Base-by-base conservation (phyloP, 768 basidiomycete species). In the Mycena leptocephala region DNA sequence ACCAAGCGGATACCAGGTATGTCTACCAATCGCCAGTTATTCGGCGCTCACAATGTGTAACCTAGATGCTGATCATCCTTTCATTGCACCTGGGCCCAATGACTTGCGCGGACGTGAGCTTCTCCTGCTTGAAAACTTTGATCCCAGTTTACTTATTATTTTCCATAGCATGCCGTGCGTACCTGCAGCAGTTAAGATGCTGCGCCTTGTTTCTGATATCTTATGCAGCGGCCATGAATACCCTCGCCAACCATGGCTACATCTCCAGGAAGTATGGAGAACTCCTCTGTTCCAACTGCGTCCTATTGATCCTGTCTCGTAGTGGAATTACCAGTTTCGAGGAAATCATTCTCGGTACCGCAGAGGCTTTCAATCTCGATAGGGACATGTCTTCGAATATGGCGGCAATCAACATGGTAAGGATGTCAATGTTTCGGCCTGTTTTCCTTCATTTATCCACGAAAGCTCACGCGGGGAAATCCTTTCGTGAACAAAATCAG, bases 161-260 rank as follows among this genome's bases (percentile, higher is more conserved):
- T 64, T 53, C 48, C 26, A 46, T 48, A 72, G 70, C 70, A 63
- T 72, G 70, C 62, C 70, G 70, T 70, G 30, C 59, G 70, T 70
- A 62, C 35, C 66, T 39, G 35, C 37, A 32, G 39, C 16, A 30
- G 28, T 24, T 33, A 41, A 53, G 18, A 43, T 58, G 26, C 55
- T 61, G 22, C 20, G 55, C 20, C 48, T 66, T 66, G 39, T 61
- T 28, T 70, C 22, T 48, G 28, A 59, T 53, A 56, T 41, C 43
- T 33, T 24, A 46, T 70, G n/a, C 41, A 70, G 68, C 70, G 22
- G 70, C 59, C 35, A 71, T 71, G 65, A 67, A 67, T 18, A 67
- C 65, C 9, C 65, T 67, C 24, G n/a, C n/a, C n/a, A n/a, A n/a
- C n/a, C n/a, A n/a, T n/a, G n/a, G n/a, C n/a, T n/a, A n/a, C n/a